These are phyloP conservation scores for Collybia sp. DNA, from an alignment of 768 basidiomycete species.

Conservation along the genomic window DNA sequence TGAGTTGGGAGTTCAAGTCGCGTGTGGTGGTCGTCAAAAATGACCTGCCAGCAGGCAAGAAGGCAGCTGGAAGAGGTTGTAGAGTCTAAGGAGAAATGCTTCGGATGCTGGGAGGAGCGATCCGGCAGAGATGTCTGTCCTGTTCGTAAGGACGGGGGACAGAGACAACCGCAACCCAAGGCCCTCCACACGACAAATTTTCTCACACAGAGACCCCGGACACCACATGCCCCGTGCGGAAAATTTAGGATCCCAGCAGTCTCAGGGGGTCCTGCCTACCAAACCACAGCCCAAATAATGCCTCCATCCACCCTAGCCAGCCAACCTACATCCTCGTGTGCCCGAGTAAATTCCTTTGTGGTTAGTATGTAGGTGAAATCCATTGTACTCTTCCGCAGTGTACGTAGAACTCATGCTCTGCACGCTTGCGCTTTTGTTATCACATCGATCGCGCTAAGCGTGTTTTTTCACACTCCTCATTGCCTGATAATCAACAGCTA, in stretches of 20 bases:
- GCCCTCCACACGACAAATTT: slow-evolving; percentile 6
- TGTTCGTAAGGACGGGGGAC: slow-evolving; percentile 36
- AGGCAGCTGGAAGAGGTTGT: slow-evolving; percentile 54
- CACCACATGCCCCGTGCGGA: slow-evolving; percentile 5
- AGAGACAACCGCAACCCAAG: slow-evolving; percentile 24
- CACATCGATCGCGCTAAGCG: too few species aligned
- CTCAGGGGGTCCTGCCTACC: background rate
- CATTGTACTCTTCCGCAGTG: too few species aligned
- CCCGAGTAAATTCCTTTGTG: too few species aligned
- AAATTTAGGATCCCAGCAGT: background rate
- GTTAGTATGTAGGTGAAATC: too few species aligned
- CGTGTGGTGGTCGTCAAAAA: slow-evolving; percentile 76
- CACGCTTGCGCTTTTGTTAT: too few species aligned
- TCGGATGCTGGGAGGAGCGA: slow-evolving; percentile 42
- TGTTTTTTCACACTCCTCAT: too few species aligned
- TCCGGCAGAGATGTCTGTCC: slow-evolving; percentile 34
- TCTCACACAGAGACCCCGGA: slow-evolving; percentile 18
- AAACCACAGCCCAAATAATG: background rate
- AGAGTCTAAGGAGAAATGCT: slow-evolving; percentile 24
- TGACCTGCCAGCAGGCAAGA: slow-evolving; percentile 90
- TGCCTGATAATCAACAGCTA: too few species aligned
- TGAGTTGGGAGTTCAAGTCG: slow-evolving; percentile 45
- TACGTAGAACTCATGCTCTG: too few species aligned
- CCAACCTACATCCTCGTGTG: background rate
- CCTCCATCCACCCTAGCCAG: background rate